Base-by-base conservation (phyloP, 2,329 filamentous ascomycete species). In the Xylariaceae sp. region DNA sequence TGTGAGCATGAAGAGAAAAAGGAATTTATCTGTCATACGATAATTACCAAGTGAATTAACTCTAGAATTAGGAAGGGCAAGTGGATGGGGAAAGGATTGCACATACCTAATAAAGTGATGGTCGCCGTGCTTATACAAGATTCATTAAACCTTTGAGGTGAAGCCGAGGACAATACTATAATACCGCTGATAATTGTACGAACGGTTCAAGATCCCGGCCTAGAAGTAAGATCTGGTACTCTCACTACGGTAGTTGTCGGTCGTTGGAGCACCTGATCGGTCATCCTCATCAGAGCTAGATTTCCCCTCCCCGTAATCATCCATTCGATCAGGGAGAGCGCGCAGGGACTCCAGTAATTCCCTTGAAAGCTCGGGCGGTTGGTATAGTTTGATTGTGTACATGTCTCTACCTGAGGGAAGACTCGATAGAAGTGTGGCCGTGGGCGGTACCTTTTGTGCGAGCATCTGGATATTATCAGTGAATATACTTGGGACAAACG, bases 391-490 rank as follows among this genome's bases (percentile, higher is more conserved):
- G 37, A 89, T 74, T 0, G 76, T 80, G 60, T 95, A 87, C 51
- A 96, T 90, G 65, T 96, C 91, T 59, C 92, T 83, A 1, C 92
- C 92, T 1, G 88, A 92, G 0, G 94, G 92, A 74, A 97, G 87
- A 57, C 83, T 85, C 5, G 88, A 80, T 3, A 95, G 72, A 7
- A 96, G 74, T 0, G 87, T 81, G 11, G 85, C 85, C 3, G 81
- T 79, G 0, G 87, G 78, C 0, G 91, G 90, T 34, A 97, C 80
- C 1, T 76, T 53, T 68, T 96, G 90, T 0, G 90, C 57, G 19
- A 59, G 56, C 41, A 62, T 54, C 60, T 62, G 27, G 2, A 40
- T 11, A 40, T 42, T 3, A 4, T 60, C 8, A 60, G 50, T 37
- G 29, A 41, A 40, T 27, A 8, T 47, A 27, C 5, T 34, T 9